Percentiles rank a stretch among this genome's conserved stretches.
phyloP scores from a whole-genome alignment of 345 rosid species.

The Populus deltoides region DNA sequence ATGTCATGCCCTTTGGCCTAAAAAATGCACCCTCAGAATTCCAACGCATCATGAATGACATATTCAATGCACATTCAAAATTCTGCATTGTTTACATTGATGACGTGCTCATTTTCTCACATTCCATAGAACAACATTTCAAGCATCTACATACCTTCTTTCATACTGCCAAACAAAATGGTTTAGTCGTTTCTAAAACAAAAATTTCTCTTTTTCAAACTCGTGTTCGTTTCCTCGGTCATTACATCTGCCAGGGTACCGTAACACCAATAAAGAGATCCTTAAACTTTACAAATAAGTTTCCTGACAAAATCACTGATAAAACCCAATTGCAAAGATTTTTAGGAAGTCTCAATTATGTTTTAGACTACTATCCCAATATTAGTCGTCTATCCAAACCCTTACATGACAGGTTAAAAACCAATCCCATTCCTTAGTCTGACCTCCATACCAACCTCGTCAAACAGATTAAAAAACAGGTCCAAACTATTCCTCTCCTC shows the following conservation, averaged over 20 bases:
- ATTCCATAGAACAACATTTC: too few relatives aligned
- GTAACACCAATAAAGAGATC: not conserved
- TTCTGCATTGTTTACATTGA: too few relatives aligned
- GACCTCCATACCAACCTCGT: not conserved
- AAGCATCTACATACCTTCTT: too few relatives aligned
- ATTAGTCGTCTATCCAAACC: not conserved
- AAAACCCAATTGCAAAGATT: too few relatives aligned
- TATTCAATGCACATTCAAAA: too few relatives aligned
- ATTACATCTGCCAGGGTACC: not conserved
- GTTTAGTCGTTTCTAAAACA: too few relatives aligned
- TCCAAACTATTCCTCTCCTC: not conserved
- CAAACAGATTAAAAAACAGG: fast-evolving
- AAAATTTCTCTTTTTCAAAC: not conserved
- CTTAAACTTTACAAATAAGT: too few relatives aligned
- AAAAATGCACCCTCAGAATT: too few relatives aligned
- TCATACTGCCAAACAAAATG: not conserved
- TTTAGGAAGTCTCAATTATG: too few relatives aligned
- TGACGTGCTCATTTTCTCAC: too few relatives aligned
- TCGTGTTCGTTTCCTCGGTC: not conserved
- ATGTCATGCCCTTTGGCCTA: too few relatives aligned
- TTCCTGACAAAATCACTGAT: not conserved
- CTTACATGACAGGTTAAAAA: not conserved
- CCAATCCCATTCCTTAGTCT: fast-evolving
- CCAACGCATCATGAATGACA: too few relatives aligned
- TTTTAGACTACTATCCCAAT: not conserved